Evolutionary conservation across 2,329 filamentous ascomycete species (phyloP), one percentile per base, ranked within the genome.

Genomic region (Neofusicoccum laricinum): DNA sequence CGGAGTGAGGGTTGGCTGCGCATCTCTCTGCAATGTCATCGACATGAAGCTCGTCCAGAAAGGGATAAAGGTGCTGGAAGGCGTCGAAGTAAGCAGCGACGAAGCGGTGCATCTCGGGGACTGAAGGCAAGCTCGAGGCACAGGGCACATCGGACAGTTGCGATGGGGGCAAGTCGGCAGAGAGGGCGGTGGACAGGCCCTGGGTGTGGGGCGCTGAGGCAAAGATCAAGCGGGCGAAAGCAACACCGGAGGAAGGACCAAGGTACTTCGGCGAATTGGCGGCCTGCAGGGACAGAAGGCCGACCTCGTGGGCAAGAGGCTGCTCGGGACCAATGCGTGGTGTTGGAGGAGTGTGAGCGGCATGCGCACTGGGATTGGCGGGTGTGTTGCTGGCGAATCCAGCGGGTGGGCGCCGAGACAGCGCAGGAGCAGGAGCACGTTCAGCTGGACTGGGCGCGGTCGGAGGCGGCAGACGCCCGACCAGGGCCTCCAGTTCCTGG

Each of bases 201-300:
- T 61, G 58, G 32, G 7, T 74, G 6, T 61, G 58, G 2, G 58
- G 58, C 14, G 58, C 58, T 3, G 58, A 77, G 21, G 78, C 74
- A 12, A 85, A 76, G 67, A 85, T 77, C 2, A 84, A 73, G 0
- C 81, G 80, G 1, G 82, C 82, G 12, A 85, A 77, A 46, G 84
- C 84, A 64, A 83, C 84, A 1, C 84, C 84, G 41, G 83, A 85
- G 0, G 84, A 86, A 2, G 84, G 84, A 0, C 84, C 84, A 14
- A 86, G 81, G 53, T 86, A 86, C 64, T 81, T 76, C 2, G 80
- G 80, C 19, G 83, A 81, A 48, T 77, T 75, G 25, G 79, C 81
- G 3, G 76, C 76, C 1, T 80, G 81, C 1, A 85, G 72, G 0
- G 83, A 84, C 0, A 86, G 77, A 14, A 86, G 69, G 0, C 84